phyloP scores from a whole-genome alignment of 345 rosid species.

The Lepidium didymum region DNA sequence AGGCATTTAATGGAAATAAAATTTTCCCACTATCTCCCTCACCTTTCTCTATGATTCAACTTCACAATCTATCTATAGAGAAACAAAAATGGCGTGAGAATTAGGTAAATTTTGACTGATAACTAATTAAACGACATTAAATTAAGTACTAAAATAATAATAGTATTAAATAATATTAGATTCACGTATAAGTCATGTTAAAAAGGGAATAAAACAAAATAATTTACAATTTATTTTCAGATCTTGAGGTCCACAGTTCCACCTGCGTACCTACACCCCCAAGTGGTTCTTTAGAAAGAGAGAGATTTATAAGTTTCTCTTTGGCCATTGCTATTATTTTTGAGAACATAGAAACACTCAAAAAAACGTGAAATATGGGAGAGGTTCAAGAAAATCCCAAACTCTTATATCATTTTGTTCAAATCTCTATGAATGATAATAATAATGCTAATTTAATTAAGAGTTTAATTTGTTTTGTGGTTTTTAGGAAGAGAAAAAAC shows the following conservation, averaged over 20 bases:
- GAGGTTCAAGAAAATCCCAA: constrained; percentile 32
- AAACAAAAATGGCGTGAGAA: constrained; percentile 16
- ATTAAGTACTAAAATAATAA: not conserved
- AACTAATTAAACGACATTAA: not conserved
- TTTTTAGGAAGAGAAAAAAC: constrained; percentile 29
- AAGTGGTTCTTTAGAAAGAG: constrained; percentile 25
- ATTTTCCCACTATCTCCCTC: no score
- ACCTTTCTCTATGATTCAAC: no score
- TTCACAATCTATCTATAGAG: not conserved
- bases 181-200: constrained; percentile 28
- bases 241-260: constrained; percentile 34
- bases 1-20: no score
- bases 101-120: constrained; percentile 10
- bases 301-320: constrained; percentile 26
- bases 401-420: constrained; percentile 15
- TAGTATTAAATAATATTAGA: not conserved
- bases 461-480: not conserved
- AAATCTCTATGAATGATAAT: constrained; percentile 12
- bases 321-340: constrained; percentile 7
- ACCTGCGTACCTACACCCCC: constrained; percentile 26
- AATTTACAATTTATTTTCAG: constrained; percentile 23
- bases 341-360: constrained; percentile 25
- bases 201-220: constrained; percentile 16
- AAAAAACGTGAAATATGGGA: constrained; percentile 24
- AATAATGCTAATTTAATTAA: not conserved